Evolutionary conservation across 768 basidiomycete genomes (phyloP).

Genomic region (Ramaria sp.): DNA sequence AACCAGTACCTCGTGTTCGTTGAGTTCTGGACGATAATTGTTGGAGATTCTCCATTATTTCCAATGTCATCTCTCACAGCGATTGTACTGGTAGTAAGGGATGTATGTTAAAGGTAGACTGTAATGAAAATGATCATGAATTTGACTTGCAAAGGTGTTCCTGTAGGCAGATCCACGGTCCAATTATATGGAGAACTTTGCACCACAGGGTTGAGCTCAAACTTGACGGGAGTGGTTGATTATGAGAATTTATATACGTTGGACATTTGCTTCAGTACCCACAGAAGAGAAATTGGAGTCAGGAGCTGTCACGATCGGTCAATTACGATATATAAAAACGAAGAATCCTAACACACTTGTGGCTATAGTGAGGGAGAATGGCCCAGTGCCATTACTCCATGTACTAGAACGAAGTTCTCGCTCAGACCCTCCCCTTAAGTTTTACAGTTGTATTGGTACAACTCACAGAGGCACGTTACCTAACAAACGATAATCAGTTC

Average conservation of each 20-base stretch:
- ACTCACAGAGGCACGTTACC: neutral
- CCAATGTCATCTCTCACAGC: neutral
- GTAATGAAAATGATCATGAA: neutral
- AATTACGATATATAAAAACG: neutral
- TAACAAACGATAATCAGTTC: neutral
- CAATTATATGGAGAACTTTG: neutral
- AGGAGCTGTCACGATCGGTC: neutral
- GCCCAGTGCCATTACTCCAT: constrained; percentile 1
- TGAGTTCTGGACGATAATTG: constrained; percentile 1
- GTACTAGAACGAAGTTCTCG: neutral
- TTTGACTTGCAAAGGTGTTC: constrained; percentile 3
- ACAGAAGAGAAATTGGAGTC: neutral
- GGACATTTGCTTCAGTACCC: neutral
- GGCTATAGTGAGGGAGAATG: neutral
- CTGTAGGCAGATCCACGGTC: constrained; percentile 2
- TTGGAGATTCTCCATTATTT: neutral
- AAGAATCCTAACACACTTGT: neutral
- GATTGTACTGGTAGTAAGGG: neutral
- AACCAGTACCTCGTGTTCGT: neutral
- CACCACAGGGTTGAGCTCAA: neutral
- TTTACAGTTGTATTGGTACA: neutral
- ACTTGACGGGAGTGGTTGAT: neutral
- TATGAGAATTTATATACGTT: neutral
- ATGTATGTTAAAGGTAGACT: neutral
- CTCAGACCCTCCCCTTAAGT: neutral